These are phyloP conservation scores for Sclerospora graminicola DNA, from an alignment of 352 stramenopile species.

Conservation along the genomic window DNA sequence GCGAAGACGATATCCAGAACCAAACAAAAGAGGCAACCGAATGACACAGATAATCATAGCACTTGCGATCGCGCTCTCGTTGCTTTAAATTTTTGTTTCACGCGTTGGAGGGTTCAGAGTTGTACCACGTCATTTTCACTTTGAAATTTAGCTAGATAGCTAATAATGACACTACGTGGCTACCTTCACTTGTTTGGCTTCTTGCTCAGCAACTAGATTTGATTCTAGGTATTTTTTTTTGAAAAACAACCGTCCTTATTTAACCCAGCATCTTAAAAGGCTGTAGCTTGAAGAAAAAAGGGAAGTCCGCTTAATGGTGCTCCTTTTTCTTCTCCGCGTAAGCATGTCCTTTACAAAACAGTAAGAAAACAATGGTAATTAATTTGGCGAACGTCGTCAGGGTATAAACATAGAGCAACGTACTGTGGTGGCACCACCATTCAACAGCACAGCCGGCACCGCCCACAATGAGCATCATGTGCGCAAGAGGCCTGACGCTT, in stretches of 20 bases:
- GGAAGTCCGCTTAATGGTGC: slow-evolving; percentile 37
- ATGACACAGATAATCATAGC: slow-evolving; percentile 4
- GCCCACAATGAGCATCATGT: slow-evolving; percentile 71
- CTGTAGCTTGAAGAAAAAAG: neutral
- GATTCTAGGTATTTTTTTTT: too few relatives aligned
- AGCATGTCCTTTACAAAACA: slow-evolving; percentile 34
- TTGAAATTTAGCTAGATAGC: slow-evolving; percentile 3
- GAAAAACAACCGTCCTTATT: too few relatives aligned
- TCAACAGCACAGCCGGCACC: slow-evolving; percentile 41
- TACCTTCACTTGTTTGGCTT: slow-evolving; percentile 5
- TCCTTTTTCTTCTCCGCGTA: slow-evolving; percentile 40
- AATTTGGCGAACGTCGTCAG: too few relatives aligned
- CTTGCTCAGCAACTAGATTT: too few relatives aligned
- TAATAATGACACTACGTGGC: slow-evolving; percentile 1
- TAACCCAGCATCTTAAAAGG: too few relatives aligned
- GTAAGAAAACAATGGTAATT: too few relatives aligned
- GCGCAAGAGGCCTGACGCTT: slow-evolving; percentile 52
- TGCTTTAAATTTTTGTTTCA: slow-evolving; percentile 14
- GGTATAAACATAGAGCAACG: slow-evolving; percentile 18
- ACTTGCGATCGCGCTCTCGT: slow-evolving; percentile 8
- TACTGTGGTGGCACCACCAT: slow-evolving; percentile 64
- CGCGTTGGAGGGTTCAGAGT: too few relatives aligned
- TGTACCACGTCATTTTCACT: slow-evolving; percentile 16
- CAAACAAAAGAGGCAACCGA: neutral
- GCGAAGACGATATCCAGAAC: too few relatives aligned